These are phyloP conservation scores for Scalesia atractyloides DNA, from an alignment of 129 eudicot genomes.

Conservation along the genomic window DNA sequence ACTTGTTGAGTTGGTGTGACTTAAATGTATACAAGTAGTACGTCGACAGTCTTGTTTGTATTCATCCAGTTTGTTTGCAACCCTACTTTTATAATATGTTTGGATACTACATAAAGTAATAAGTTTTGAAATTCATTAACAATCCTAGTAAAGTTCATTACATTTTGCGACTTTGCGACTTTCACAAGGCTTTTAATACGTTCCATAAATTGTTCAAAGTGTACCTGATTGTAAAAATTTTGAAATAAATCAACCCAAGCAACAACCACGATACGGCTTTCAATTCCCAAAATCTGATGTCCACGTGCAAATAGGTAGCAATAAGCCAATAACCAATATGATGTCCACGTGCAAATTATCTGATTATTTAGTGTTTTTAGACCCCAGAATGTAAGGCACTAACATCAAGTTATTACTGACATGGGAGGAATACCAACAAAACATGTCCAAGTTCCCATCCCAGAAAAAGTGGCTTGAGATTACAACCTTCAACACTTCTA, in stretches of 20 bases:
- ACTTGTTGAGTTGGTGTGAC: neutral
- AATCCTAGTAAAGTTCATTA: neutral
- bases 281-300: no score
- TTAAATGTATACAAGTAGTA: neutral
- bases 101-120: neutral
- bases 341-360: no score
- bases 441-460: constrained; percentile 39
- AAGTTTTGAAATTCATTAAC: neutral
- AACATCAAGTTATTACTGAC: constrained; percentile 10
- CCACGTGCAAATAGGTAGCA: no score
- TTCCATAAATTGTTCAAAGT: neutral
- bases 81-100: no score
- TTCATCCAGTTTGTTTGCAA: no score
- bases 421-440: constrained; percentile 17
- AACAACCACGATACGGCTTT: no score
- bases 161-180: neutral
- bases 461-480: constrained; percentile 30
- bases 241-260: neutral
- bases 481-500: constrained; percentile 31
- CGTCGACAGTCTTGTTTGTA: no score
- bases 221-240: neutral
- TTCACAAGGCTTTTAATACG: neutral
- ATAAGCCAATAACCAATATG: no score
- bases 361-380: no score
- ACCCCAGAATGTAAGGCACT: neutral